Base-by-base conservation (phyloP, 2,329 filamentous ascomycete genomes). In the Fusarium anguioides region DNA sequence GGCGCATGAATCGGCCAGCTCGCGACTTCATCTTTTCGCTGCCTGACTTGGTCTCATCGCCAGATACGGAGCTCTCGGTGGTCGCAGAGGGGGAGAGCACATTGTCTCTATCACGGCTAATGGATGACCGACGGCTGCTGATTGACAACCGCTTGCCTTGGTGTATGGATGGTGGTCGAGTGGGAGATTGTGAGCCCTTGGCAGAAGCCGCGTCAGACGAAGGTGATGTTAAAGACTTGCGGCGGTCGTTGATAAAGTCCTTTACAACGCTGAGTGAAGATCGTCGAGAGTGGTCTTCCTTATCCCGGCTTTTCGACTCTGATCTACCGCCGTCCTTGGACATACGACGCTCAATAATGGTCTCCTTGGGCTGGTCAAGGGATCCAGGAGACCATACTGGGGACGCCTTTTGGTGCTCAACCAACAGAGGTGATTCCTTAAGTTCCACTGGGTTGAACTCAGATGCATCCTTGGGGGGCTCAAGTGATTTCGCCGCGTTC, bases 221-320 rank as follows among this genome's bases (percentile, higher is more conserved):
- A 1, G 78, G 72, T 39, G 83, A 81, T 53, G 83, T 82, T 18
- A 85, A 77, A 1, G 86, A 86, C 55, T 81, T 81, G 55, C 86
- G 82, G 11, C 83, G 80, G 50, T 89, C 87, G 72, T 86, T 89
- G 75, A 89, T 87, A 57, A 89, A 87, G 63, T 84, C 86, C 71
- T 82, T 85, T 33, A 89, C 84, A 26, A 88, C 80, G 33, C 83
- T 86, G 47, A 90, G 77, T 2, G 87, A 90, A 8, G 88, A 88
- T 48, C 86, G 82, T 39, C 86, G 81, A 24, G 83, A 79, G 46
- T 78, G 77, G 44, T 76, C 76, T 23, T 80, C 77, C 29, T 77
- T 79, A 50, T 65, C 54, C 42, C 74, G 61, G 60, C 80, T 77
- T 49, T 77, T 64, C 2, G 78, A 79, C 50, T 76, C 73, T 1